phyloP scores from a whole-genome alignment of 129 eudicot species.

The Flaveria bidentis region DNA sequence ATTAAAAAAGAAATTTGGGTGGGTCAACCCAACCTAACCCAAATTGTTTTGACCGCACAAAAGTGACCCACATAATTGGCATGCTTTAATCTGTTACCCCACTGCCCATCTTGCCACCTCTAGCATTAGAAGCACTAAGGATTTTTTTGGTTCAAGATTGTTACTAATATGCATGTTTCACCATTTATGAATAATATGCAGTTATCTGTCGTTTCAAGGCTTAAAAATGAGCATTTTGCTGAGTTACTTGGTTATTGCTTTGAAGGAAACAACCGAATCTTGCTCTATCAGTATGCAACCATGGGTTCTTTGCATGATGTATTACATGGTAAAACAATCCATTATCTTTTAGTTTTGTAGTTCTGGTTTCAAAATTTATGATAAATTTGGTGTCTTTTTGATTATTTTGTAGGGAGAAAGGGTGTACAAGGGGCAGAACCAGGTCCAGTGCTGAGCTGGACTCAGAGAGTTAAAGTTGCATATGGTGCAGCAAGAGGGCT shows the following conservation, averaged over 20 bases:
- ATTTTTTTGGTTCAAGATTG: neutral
- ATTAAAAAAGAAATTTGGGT: neutral
- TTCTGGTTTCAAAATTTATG: neutral
- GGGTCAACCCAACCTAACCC: neutral
- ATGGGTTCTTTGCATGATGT: slow-evolving; percentile 95
- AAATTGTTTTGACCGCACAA: neutral
- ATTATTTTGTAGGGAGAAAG: slow-evolving; percentile 61
- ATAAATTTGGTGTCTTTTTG: slow-evolving; percentile 7
- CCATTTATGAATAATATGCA: slow-evolving; percentile 36
- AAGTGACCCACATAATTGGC: neutral
- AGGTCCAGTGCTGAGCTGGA: slow-evolving; percentile 86
- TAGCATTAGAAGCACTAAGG: neutral
- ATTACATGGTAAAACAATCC: slow-evolving; percentile 65
- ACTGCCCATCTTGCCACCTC: neutral
- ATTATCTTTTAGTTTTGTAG: slow-evolving; percentile 6
- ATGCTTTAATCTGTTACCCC: neutral
- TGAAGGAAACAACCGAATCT: slow-evolving; percentile 70
- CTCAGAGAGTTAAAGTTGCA: slow-evolving; percentile 86
- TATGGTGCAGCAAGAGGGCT: slow-evolving; percentile 95
- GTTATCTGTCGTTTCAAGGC: slow-evolving; percentile 79
- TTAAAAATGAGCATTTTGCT: slow-evolving; percentile 71
- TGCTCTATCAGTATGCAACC: slow-evolving; percentile 83
- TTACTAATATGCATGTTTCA: slow-evolving; percentile 23
- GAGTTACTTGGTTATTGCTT: slow-evolving; percentile 76
- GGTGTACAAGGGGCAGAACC: slow-evolving; percentile 99